These are phyloP conservation scores for Volvox reticuliferus DNA, from an alignment of 139 green algal genomes.

Conservation along the genomic window DNA sequence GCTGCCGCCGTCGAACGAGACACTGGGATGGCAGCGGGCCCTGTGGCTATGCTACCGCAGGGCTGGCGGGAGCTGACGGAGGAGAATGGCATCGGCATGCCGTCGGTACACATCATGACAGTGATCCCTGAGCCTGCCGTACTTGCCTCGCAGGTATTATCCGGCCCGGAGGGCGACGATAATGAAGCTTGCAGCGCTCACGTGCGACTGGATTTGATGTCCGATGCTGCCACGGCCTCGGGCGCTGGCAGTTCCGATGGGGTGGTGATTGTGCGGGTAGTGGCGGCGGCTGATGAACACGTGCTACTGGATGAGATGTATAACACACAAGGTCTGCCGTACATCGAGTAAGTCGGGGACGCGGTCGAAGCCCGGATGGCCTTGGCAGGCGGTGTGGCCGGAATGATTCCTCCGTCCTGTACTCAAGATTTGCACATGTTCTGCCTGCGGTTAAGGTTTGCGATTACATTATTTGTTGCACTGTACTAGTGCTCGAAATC, in stretches of 20 bases:
- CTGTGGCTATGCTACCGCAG: neutral
- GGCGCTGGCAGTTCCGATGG: neutral
- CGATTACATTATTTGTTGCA: no score
- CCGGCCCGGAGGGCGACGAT: neutral
- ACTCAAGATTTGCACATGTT: no score
- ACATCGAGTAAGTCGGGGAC: neutral
- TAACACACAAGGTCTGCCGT: neutral
- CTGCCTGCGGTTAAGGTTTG: no score
- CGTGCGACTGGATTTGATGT: neutral
- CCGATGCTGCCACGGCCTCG: neutral
- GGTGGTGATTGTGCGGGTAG: neutral
- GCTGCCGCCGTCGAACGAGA: no score
- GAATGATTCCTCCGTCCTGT: no score
- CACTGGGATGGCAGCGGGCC: no score
- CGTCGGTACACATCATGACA: neutral
- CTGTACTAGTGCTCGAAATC: no score
- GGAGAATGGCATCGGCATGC: neutral
- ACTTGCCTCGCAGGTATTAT: neutral
- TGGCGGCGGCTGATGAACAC: neutral
- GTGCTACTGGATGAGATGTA: slow-evolving; percentile 1
- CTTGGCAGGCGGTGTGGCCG: no score
- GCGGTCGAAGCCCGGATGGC: no score
- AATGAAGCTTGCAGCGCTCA: neutral
- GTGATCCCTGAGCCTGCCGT: slow-evolving; percentile 8
- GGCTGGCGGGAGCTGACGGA: slow-evolving; percentile 11